Conservation (phyloP, 352 stramenopile species). For the Elongisporangium undulatum region DNA sequence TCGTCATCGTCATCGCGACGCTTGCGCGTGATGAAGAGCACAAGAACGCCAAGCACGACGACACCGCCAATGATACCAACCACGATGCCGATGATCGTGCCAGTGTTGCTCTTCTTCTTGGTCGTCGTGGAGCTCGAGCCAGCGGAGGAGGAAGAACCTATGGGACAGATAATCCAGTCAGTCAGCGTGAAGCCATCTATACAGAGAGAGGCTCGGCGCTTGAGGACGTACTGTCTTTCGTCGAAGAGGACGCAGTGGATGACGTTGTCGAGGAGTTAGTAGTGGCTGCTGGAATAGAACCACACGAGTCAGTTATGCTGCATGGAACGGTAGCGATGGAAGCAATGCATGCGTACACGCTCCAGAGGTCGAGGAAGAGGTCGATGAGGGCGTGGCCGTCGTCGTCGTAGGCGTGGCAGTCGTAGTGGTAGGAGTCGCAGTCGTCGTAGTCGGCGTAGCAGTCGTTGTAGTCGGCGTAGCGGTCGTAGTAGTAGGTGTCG, state of each 20-base stretch:
- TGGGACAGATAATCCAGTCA: neutral
- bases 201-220: neutral
- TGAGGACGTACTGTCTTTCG: neutral
- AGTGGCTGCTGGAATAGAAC: neutral
- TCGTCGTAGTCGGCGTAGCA: slow-evolving; percentile 11
- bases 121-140: slow-evolving; percentile 9
- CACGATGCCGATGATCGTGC: slow-evolving; percentile 64
- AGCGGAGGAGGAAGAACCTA: slow-evolving; percentile 6
- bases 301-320: neutral
- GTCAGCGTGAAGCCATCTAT: neutral
- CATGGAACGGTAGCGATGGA: neutral
- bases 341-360: neutral
- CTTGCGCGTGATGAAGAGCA: slow-evolving; percentile 51
- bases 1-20: slow-evolving; percentile 62
- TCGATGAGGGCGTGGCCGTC: slow-evolving; percentile 12
- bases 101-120: slow-evolving; percentile 60
- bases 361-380: neutral
- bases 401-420: slow-evolving; percentile 11
- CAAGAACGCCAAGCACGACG: slow-evolving; percentile 47
- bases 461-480: slow-evolving; percentile 17
- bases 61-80: slow-evolving; percentile 59
- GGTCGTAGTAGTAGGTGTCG: slow-evolving; percentile 12
- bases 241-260: slow-evolving; percentile 7
- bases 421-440: slow-evolving; percentile 11
- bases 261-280: slow-evolving; percentile 4